Base-by-base conservation (phyloP, 2,329 filamentous ascomycete species). In the Pleurostoma richardsiae region DNA sequence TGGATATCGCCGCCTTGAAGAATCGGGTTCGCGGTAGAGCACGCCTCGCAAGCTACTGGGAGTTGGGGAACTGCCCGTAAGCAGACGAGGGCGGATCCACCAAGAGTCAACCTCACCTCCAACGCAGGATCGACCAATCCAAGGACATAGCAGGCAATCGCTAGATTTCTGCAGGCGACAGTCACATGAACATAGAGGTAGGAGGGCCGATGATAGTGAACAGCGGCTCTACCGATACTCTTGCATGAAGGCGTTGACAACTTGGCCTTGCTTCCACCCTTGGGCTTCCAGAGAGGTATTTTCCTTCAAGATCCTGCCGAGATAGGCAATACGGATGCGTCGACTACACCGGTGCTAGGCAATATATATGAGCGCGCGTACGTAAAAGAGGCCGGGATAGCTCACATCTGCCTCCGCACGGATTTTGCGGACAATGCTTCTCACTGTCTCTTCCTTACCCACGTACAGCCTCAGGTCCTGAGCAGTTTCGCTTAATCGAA, bases 221-320 rank as follows among this genome's bases (percentile, higher is more conserved):
- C 42, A 46, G 41, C n/a, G 48, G 46, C 55, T 47, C 64, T 68
- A 73, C 54, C 66, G 64, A 43, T 41, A 29, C 28, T 73, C 66
- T 56, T 80, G 83, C 45, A 94, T 80, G 49, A 94, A 72, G 27
- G 85, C 90, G 61, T 91, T 94, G 46, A 95, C 69, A 31, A 94
- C 73, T 59, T 94, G 79, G 33, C 83, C 86, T 50, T 79, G 74
- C 56, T 83, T 79, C 87, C 88, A 96, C 42, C 86, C 86, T 56
- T 94, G 86, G 3, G 77, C 76, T 40, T 72, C 65, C 19, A 96
- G 70, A 1, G 84, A 76, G 26, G 79, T 62, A 45, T 76, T 74
- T 53, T 92, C 88, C 53, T 83, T 82, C 41, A 96, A 76, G 43
- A 91, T 80, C 61, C 83, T 89, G 54, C 91, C 91, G 65, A 94